Percentiles rank a stretch among this genome's conserved stretches.
phyloP scores from a whole-genome alignment of 345 rosid genomes.

The Camelina laxa region DNA sequence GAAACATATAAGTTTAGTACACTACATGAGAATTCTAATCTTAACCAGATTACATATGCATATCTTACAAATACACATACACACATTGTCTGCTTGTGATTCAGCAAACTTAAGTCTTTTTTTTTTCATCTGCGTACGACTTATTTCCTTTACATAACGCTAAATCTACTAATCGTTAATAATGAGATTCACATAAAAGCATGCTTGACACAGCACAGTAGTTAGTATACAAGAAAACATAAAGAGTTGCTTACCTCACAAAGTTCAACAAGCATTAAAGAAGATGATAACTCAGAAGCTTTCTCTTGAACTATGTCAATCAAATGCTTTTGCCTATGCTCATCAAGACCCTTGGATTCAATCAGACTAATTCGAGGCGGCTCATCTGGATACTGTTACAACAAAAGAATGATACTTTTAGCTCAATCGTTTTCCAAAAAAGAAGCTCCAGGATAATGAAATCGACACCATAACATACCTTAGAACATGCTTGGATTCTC shows the following conservation, averaged over 20 bases:
- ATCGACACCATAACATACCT: conserved; percentile 51
- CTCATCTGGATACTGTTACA: conserved; percentile 73
- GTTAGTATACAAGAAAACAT: neutral
- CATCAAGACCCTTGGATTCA: conserved; percentile 91
- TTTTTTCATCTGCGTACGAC: neutral
- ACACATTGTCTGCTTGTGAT: conserved; percentile 1
- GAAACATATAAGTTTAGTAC: conserved; percentile 32
- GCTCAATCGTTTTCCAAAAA: neutral
- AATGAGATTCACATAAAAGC: neutral
- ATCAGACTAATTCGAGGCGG: conserved; percentile 66
- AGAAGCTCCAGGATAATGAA: neutral
- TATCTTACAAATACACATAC: neutral
- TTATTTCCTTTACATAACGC: neutral
- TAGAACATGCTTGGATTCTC: conserved; percentile 57
- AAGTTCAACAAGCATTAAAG: conserved; percentile 80
- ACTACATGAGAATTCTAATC: conserved; percentile 11
- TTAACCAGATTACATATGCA: neutral
- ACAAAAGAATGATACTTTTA: conserved; percentile 5
- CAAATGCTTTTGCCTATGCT: conserved; percentile 64
- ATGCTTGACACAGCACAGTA: neutral
- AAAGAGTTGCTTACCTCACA: conserved; percentile 72
- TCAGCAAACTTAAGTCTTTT: neutral
- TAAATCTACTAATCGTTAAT: neutral
- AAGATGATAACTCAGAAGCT: conserved; percentile 68
- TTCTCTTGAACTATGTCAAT: conserved; percentile 54